Evolutionary conservation across 768 basidiomycete genomes (phyloP).

Genomic region (Collybia sp.): DNA sequence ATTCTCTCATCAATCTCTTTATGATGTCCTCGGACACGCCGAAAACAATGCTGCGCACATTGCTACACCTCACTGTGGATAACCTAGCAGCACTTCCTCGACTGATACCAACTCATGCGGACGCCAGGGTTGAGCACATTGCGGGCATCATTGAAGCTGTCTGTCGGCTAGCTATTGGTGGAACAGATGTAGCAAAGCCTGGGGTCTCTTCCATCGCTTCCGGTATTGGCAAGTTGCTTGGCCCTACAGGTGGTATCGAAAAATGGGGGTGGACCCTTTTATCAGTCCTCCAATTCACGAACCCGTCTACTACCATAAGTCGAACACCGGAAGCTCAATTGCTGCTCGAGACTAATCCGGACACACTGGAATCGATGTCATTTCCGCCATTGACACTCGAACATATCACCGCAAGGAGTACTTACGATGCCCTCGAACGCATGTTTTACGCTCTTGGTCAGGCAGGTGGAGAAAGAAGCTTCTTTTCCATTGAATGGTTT

Average conservation of each 20-base stretch:
- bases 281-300: slow-evolving; percentile 69
- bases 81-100: slow-evolving; percentile 69
- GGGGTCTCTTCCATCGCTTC: slow-evolving; percentile 41
- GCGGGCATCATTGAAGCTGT: slow-evolving; percentile 68
- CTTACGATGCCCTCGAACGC: slow-evolving; percentile 49
- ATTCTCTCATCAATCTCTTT: slow-evolving; percentile 43
- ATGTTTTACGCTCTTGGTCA: slow-evolving; percentile 75
- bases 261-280: slow-evolving; percentile 91
- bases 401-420: slow-evolving; percentile 45
- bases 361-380: slow-evolving; percentile 23
- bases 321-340: slow-evolving; percentile 46
- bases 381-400: slow-evolving; percentile 63
- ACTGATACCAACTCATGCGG: slow-evolving; percentile 63
- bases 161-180: slow-evolving; percentile 41
- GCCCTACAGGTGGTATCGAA: slow-evolving; percentile 80
- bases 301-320: slow-evolving; percentile 45
- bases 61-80: slow-evolving; percentile 60
- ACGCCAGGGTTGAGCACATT: slow-evolving; percentile 67
- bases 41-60: slow-evolving; percentile 44
- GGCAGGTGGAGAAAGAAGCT: slow-evolving; percentile 61
- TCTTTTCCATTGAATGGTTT: slow-evolving; percentile 86
- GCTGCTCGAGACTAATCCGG: slow-evolving; percentile 49
- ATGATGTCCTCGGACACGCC: slow-evolving; percentile 33
- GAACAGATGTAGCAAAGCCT: slow-evolving; percentile 8
- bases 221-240: slow-evolving; percentile 61